Evolutionary conservation across 257 asterid genomes (phyloP), one percentile per base, ranked within the genome.

Genomic region (Ballota nigra): DNA sequence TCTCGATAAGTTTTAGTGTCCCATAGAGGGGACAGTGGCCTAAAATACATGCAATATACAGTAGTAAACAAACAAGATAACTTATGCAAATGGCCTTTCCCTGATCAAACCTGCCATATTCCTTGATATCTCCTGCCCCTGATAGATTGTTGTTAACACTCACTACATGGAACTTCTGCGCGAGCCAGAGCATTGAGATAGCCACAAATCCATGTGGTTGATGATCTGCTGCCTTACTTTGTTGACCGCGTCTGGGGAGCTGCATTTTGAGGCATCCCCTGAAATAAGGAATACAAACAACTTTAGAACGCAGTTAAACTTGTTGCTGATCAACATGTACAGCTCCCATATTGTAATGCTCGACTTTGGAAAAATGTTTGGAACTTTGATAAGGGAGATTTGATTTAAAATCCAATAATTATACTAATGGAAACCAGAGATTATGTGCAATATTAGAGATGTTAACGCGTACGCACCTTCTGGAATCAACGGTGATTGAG

Each of bases 241-340:
- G 59, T 76, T 69, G 31, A 94, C 98, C 6, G 95, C 92, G 3
- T 86, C 89, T 0, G 95, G 91, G 24, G 96, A 85, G 76, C 86
- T 86, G 83, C 99, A 94, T 58, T 88, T 86, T 81, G 72, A 70
- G 34, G 95, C 79, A 33, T 86, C 84, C 63, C 99, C 99, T 91
- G 89, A 52, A 77, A 77, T 41, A 41, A 13, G 59, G 31, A 75
- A 77, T 62, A 16, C 28, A 36, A 29, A 9, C 28, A 51, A 63
- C 13, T n/a, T 68, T 5, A 62, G 18, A 0, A n/a, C 5, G 12
- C 3, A 15, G 10, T 36, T 8, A 36, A 22, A 61, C 16, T 9
- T 51, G 11, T 67, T 40, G 12, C 15, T 8, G 22, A 22, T 12
- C 18, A 24, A 20, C 45, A 12, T 26, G 29, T 26, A 26, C 20